Base-by-base conservation (phyloP, 306 rosid genomes). In the Citrullus mucosospermus region DNA sequence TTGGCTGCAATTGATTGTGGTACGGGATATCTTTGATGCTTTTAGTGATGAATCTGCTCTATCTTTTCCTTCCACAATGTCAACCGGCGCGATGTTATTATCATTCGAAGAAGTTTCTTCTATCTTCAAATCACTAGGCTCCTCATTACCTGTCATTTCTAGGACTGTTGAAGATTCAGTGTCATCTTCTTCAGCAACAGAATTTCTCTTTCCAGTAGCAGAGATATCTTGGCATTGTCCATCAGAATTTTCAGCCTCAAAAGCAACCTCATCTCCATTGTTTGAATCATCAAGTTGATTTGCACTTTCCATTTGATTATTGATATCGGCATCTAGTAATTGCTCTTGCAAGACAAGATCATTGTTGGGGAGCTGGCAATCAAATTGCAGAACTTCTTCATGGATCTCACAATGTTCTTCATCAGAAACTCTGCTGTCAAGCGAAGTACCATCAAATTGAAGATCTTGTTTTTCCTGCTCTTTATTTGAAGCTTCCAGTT, bases 101-200 rank as follows among this genome's bases (percentile, higher is more conserved):
- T 79, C 82, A 28, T 53, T 80, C 60, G 34, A 39, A 39, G 14
- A 81, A 43, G 77, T 39, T 79, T 65, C 34, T 28, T 78, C 65
- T 6, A 62, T 76, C 79, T 34, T 82, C 46, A 41, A 13, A 13
- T 56, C 56, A 1, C 76, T 55, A 16, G 60, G 78, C 63, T 71
- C 76, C 79, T 82, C 78, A 36, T 11, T 41, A 67, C 34, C 54
- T 46, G 18, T 51, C 60, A 43, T 75, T 12, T 60, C 83, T 25
- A 81, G 58, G 65, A 61, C 56, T 9, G 44, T 63, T n/a, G 17
- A 34, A 57, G 59, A 62, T 78, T 81, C 20, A 9, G 74, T 36
- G 56, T 79, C 79, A 53, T 75, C 68, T 34, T 60, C 43, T 39
- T 69, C 79, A 51, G 73, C 61, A 12, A 71, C 85, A 41, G 30